Evolutionary conservation across 23 red algal genomes (phyloP), one percentile per base, ranked within the genome.

Genomic region (Chondrus crispus): DNA sequence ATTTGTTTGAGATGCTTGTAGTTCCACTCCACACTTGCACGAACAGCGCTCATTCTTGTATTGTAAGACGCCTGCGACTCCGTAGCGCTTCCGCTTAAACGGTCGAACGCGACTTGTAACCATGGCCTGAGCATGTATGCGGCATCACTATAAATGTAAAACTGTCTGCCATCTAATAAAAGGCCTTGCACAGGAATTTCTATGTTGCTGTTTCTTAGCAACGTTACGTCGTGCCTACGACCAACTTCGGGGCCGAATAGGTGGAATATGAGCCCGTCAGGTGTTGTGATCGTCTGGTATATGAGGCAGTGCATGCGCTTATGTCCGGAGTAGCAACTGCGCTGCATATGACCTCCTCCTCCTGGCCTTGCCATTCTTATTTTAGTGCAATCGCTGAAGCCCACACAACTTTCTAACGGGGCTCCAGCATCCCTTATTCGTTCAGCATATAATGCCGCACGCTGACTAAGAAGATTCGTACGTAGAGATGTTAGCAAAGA

Each of bases 1-100:
- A 82, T 82, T 82, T 82, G 45, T 39, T 82, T 54, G 4, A 82
- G 77, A 32, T 82, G 46, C 36, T 82, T 82, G 77, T 82, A 82
- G 6, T 4, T 52, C 43, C 43, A 60, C 26, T 82, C 77, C 8
- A 82, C 77, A 54, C 46, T 6, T 24, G 7, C 51, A 4, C 77
- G 41, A 7, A 53, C 77, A 13, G 77, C 5, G 44, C 51, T 82
- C 77, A 82, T 82, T 4, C 5, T 3, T n/a, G 4, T 35, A 60
- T 54, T 82, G 18, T 82, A 82, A 30, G 24, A 20, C 5, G 6
- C 24, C 28, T 82, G 42, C 8, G 19, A 13, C 8, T 4, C 6
- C 9, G 54, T 13, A 8, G 82, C 58, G 24, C 14, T 22, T 33
- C n/a, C n/a, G n/a, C n/a, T n/a, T n/a, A 9, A 32, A 28, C 62